These are phyloP conservation scores for Daedaleopsis nitida DNA, from an alignment of 768 basidiomycete species.

Conservation along the genomic window DNA sequence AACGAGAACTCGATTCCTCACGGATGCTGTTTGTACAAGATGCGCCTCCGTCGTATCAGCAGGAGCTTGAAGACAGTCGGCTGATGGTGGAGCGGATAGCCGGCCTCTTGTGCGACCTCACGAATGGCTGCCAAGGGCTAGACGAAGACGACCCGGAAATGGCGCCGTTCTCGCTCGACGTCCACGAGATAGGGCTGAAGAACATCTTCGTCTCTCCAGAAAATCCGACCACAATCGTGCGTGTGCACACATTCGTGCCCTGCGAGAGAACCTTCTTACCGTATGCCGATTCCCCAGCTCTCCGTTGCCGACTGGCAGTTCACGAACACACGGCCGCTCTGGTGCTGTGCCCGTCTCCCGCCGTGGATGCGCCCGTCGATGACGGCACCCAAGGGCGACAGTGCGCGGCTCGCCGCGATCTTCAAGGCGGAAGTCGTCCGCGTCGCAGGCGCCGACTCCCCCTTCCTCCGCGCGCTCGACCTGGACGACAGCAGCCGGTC, in stretches of 20 bases:
- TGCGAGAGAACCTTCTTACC: background rate
- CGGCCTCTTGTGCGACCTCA: slow-evolving; percentile 31
- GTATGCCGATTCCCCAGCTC: slow-evolving; percentile 15
- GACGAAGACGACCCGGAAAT: slow-evolving; percentile 35
- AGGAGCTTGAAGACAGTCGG: slow-evolving; percentile 30
- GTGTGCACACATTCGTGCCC: background rate
- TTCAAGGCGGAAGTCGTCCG: slow-evolving; percentile 28
- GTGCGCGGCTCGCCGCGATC: slow-evolving; percentile 22
- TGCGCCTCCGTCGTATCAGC: slow-evolving; percentile 34
- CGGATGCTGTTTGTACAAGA: slow-evolving; percentile 34
- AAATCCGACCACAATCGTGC: slow-evolving; percentile 32
- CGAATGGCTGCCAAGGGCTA: slow-evolving; percentile 32
- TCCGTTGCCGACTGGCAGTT: slow-evolving; percentile 34
- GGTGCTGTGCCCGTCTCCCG: slow-evolving; percentile 37
- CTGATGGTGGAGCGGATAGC: slow-evolving; percentile 34
- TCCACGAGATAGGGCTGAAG: slow-evolving; percentile 32
- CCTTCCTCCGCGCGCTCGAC: slow-evolving; percentile 32
- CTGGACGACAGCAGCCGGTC: slow-evolving; percentile 33
- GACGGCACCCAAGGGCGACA: slow-evolving; percentile 15
- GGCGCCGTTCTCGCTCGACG: slow-evolving; percentile 34
- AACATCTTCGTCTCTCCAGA: slow-evolving; percentile 32
- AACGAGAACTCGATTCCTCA: slow-evolving; percentile 36
- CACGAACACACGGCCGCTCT: slow-evolving; percentile 31
- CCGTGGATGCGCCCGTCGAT: slow-evolving; percentile 33
- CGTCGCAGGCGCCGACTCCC: slow-evolving; percentile 24